Base-by-base conservation (phyloP, 2,329 filamentous ascomycete species). In the Sporothrix schenckii region DNA sequence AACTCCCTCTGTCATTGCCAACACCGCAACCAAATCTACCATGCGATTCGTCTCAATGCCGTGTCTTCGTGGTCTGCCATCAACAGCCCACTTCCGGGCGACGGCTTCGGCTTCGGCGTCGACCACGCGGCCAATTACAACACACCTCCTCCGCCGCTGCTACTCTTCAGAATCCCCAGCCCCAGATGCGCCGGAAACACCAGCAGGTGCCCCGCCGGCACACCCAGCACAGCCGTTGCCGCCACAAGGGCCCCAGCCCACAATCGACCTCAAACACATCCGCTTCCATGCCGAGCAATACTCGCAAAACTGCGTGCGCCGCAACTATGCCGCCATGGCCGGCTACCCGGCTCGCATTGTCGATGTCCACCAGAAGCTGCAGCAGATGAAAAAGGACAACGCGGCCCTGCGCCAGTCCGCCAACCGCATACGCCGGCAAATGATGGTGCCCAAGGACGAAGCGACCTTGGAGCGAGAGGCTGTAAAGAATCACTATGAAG, bases 191-290 rank as follows among this genome's bases (percentile, higher is more conserved):
- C 24, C 54, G 19, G 34, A n/a, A 11, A 7, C 60, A 4, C 5
- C 41, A 56, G 16, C 49, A 50, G 14, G 16, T 0, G 6, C 44
- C 16, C 65, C 53, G 27, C 24, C 53, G 19, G 21, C 27, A 49
- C 21, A 49, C 0, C 10, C 58, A 14, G 6, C 63, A 21, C 39
- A 24, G 19, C 53, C 66, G 3, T 34, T 53, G 7, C 50, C 52
- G 4, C 91, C 4, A 89, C 87, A 68, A 24, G 93, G 92, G 16
- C 93, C 93, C 13, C 94, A 92, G 78, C 88, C 92, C 34, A 86
- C 86, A 61, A 86, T 96, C 74, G 91, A 97, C 81, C 86, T 97
- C 78, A 94, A 92, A 79, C 91, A 95, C 81, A 97, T 99, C 79
- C 93, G 94, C 71, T 87, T 93, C 77, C 92, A 96, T 80, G 88